phyloP scores from a whole-genome alignment of 345 rosid genomes.

The Populus nigra region DNA sequence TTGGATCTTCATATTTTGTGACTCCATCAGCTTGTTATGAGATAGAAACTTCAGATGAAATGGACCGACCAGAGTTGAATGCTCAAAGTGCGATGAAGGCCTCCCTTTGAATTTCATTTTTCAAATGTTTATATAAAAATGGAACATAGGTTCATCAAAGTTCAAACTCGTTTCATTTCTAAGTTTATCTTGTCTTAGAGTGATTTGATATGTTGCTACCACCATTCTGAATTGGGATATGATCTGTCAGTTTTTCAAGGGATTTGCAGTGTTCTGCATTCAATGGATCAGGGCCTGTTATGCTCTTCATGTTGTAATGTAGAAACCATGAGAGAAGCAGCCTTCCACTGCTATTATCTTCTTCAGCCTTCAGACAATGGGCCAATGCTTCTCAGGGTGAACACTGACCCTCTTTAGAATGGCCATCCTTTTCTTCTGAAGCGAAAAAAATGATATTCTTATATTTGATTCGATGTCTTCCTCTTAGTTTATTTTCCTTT shows the following conservation, averaged over 20 bases:
- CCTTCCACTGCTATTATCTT: conserved; percentile 66
- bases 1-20: conserved; percentile 65
- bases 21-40: conserved; percentile 67
- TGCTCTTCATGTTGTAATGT: conserved; percentile 66
- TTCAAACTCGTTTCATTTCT: conserved; percentile 14
- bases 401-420: conserved; percentile 9
- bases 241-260: conserved; percentile 69
- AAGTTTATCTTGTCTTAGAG: neutral
- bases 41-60: conserved; percentile 55
- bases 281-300: conserved; percentile 77
- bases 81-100: conserved; percentile 52
- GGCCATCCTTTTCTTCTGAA: conserved; percentile 7
- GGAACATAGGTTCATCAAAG: neutral
- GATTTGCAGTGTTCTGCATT: conserved; percentile 59
- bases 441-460: neutral
- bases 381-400: conserved; percentile 90
- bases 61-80: conserved; percentile 64
- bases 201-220: conserved; percentile 7
- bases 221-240: conserved; percentile 5
- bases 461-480: conserved; percentile 1
- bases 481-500: conserved; percentile 6
- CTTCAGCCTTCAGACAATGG: conserved; percentile 89
- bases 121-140: conserved; percentile 1
- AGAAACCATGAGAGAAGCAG: conserved; percentile 53
- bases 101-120: conserved; percentile 3